A percentile compares a stretch with the other conserved stretches of the same genome.
Evolutionary conservation across 2,329 filamentous ascomycete genomes (phyloP).

Genomic region (Colletotrichum chlorophyti): DNA sequence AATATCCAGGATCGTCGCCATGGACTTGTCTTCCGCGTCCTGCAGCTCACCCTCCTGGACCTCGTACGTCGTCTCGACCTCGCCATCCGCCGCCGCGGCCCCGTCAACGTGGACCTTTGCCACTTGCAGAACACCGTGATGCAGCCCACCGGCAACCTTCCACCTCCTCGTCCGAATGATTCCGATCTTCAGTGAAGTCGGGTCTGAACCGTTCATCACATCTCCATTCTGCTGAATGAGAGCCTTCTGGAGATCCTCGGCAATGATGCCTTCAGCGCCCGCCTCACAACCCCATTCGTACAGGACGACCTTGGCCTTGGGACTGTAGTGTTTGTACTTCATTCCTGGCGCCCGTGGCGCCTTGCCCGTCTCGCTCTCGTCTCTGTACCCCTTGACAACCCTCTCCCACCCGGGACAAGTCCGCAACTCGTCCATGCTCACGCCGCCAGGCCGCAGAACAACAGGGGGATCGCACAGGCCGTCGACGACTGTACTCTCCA

Average conservation of each 20-base stretch:
- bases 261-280: constrained; percentile 43
- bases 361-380: constrained; percentile 71
- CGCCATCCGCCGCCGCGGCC: constrained; percentile 30
- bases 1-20: constrained; percentile 69
- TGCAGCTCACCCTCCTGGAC: constrained; percentile 50
- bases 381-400: constrained; percentile 79
- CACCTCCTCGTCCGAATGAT: constrained; percentile 64
- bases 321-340: constrained; percentile 99
- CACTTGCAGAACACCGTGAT: constrained; percentile 37
- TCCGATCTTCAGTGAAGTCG: constrained; percentile 47
- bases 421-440: constrained; percentile 81
- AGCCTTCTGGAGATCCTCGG: constrained; percentile 41
- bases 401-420: constrained; percentile 81
- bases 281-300: constrained; percentile 66
- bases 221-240: constrained; percentile 26
- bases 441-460: constrained; percentile 84
- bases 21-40: constrained; percentile 37
- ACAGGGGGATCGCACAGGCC: constrained; percentile 82
- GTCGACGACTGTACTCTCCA: constrained; percentile 97
- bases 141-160: constrained; percentile 51
- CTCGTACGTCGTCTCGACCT: constrained; percentile 42
- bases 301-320: constrained; percentile 83
- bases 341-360: constrained; percentile 90
- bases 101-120: constrained; percentile 36
- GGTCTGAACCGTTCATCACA: constrained; percentile 31